Base-by-base conservation (phyloP, 768 basidiomycete genomes). In the Serendipita sp. region DNA sequence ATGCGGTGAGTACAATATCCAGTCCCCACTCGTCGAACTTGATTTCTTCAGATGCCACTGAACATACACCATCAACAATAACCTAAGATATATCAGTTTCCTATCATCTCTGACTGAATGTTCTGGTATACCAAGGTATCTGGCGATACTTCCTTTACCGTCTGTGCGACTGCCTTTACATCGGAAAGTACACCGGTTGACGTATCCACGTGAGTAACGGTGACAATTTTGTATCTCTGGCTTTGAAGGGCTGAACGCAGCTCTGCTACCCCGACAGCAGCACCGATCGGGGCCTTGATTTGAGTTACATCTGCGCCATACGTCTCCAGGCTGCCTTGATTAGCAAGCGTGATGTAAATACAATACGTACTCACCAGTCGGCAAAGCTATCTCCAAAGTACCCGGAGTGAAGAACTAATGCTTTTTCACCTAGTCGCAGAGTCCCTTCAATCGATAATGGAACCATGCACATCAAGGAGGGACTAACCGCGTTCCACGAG, bases 151-250 rank as follows among this genome's bases (percentile, higher is more conserved):
- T 78, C 77, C 65, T 77, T 79, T 53, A 94, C 88, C 9, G 82
- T 78, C 58, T 82, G 80, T 20, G 83, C 83, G 66, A 99, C 82
- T 24, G 78, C 80, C 67, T 86, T 82, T 33, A 89, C 85, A 68
- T 92, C 79, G 16, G 90, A 92, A 51, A 98, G 79, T 14, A 98
- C 96, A 50, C 84, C 84, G 48, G 88, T 90, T 3, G 86, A 92
- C 5, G 90, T 94, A 72, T 96, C 92, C 62, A 96, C 95, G 69
- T 99, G 96, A 1, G 96, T 97, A 69, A 99, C 82, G 3, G 92
- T 91, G 66, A 97, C 74, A 61, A 93, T 68, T 72, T 94, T 95
- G 80, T 90, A 96, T 68, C 82, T 83, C 73, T 88, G 88, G 64
- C 79, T 74, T 72, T 80, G 79, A 33, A 98, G 79, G 0, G 88